phyloP scores from a whole-genome alignment of 768 basidiomycete genomes.

The Lactarius tabidus region DNA sequence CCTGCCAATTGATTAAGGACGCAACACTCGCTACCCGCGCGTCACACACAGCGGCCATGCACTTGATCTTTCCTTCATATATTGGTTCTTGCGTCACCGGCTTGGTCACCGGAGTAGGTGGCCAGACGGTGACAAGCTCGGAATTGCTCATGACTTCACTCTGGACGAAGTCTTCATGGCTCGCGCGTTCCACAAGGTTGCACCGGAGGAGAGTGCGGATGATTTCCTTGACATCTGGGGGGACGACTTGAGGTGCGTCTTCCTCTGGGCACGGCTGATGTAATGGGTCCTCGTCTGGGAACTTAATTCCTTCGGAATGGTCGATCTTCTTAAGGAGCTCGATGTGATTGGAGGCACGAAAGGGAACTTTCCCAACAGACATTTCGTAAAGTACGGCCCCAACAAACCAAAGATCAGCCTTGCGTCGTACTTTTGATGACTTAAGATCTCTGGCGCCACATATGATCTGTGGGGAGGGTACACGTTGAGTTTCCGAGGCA shows the following conservation, averaged over 20 bases:
- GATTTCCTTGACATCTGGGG: constrained; percentile 81
- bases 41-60: no score
- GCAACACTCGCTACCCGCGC: no score
- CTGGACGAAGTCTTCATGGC: constrained; percentile 89
- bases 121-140: constrained; percentile 51
- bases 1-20: no score
- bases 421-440: constrained; percentile 98
- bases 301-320: constrained; percentile 83
- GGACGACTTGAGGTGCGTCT: constrained; percentile 50
- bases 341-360: constrained; percentile 93
- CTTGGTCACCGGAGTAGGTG: constrained; percentile 31
- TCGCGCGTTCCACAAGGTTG: constrained; percentile 77
- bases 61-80: constrained; percentile 23
- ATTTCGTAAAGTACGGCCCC: constrained; percentile 97
- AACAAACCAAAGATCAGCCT: constrained; percentile 97
- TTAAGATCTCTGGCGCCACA: constrained; percentile 98
- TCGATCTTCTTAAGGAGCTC: constrained; percentile 94
- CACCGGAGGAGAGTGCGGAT: constrained; percentile 82
- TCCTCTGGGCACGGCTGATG: constrained; percentile 44
- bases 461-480: constrained; percentile 58
- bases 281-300: constrained; percentile 84
- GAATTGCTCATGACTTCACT: constrained; percentile 72
- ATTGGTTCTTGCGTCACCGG: constrained; percentile 27
- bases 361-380: constrained; percentile 89
- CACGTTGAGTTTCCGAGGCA: background rate